Evolutionary conservation across 148 eudicot species (phyloP).

Genomic region (Cornus kousa): DNA sequence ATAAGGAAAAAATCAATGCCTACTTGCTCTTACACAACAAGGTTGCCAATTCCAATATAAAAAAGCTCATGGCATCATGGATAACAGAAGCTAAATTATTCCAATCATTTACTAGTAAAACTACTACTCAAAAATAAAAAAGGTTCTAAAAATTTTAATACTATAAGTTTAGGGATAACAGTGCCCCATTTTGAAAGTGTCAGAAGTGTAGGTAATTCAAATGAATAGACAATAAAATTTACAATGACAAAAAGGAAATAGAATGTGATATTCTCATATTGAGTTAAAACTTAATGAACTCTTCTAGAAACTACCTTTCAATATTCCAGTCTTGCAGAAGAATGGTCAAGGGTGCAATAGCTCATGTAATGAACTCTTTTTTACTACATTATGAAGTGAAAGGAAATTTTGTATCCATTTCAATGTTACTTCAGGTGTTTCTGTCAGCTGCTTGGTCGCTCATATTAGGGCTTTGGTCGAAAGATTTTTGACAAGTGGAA

Average conservation of each 20-base stretch:
- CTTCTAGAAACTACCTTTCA: not conserved
- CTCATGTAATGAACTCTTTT: not conserved
- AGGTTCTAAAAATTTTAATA: not conserved
- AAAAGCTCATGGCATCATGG: not conserved
- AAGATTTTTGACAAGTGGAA: too few relatives aligned
- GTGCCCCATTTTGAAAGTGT: too few relatives aligned
- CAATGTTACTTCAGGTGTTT: not conserved
- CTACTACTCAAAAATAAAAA: not conserved
- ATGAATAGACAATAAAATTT: not conserved
- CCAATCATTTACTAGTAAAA: not conserved
- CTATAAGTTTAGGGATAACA: too few relatives aligned
- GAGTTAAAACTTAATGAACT: not conserved
- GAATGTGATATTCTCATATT: not conserved
- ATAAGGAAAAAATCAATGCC: too few relatives aligned
- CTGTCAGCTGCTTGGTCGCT: too few relatives aligned
- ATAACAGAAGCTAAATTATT: not conserved
- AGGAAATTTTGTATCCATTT: not conserved
- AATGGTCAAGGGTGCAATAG: slow-evolving; percentile 4
- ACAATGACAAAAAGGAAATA: not conserved
- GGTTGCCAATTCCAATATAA: not conserved
- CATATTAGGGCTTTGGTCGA: too few relatives aligned
- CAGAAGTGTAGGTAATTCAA: not conserved
- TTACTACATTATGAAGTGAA: not conserved
- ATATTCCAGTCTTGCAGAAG: not conserved
- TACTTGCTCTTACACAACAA: not conserved